phyloP scores from a whole-genome alignment of 2,329 filamentous ascomycete genomes.

The Phialophora verrucosa region DNA sequence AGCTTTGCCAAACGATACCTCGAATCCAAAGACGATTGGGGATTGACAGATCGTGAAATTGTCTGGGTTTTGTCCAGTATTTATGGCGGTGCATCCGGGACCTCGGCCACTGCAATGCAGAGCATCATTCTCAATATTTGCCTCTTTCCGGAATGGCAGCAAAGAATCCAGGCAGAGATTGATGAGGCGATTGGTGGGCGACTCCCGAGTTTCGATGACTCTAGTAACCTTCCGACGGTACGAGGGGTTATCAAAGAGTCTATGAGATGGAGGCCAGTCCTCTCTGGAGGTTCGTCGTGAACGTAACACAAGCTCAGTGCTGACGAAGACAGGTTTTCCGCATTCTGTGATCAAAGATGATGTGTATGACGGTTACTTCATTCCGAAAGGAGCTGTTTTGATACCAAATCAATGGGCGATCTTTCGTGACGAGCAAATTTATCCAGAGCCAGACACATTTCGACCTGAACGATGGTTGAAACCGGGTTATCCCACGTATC shows the following conservation, averaged over 20 bases:
- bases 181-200: constrained; percentile 43
- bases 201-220: constrained; percentile 47
- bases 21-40: constrained; percentile 39
- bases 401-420: constrained; percentile 50
- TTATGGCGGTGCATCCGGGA: constrained; percentile 43
- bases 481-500: constrained; percentile 38
- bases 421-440: constrained; percentile 37
- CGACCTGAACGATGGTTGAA: constrained; percentile 38
- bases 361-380: constrained; percentile 21
- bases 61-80: constrained; percentile 44
- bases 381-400: constrained; percentile 54
- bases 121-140: constrained; percentile 42
- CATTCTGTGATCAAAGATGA: constrained; percentile 48
- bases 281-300: constrained; percentile 31
- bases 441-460: constrained; percentile 40
- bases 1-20: constrained; percentile 20
- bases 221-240: constrained; percentile 45
- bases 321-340: constrained; percentile 45
- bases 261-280: constrained; percentile 51
- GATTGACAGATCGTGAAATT: constrained; percentile 41
- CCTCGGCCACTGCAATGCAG: constrained; percentile 43
- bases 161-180: constrained; percentile 44
- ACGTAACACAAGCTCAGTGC: background rate
- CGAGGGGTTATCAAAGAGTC: constrained; percentile 51
- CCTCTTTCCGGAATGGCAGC: constrained; percentile 38